These are phyloP conservation scores for Amphirosellinia nigrospora DNA, from an alignment of 495 filamentous ascomycete genomes.

Conservation along the genomic window DNA sequence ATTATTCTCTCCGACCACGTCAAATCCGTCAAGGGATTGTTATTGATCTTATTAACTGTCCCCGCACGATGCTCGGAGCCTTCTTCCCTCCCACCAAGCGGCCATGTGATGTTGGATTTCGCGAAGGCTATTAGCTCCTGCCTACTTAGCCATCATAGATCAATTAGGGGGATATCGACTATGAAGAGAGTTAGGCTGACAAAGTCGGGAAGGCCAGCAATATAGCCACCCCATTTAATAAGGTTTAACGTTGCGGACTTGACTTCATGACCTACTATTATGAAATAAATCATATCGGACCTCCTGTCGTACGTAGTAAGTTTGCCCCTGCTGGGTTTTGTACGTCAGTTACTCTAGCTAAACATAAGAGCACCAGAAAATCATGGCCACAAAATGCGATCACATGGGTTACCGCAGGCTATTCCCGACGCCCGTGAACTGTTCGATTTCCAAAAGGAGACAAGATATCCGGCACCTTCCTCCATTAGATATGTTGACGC, in stretches of 20 bases:
- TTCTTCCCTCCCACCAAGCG: neutral
- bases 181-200: neutral
- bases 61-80: neutral
- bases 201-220: neutral
- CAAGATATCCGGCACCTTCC: too few species aligned
- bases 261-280: neutral
- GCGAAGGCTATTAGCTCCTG: neutral
- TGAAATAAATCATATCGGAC: neutral
- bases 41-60: neutral
- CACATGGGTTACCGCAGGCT: too few species aligned
- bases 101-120: neutral
- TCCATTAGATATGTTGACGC: too few species aligned
- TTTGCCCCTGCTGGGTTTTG: too few species aligned
- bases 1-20: neutral
- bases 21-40: conserved; percentile 1
- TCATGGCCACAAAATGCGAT: too few species aligned
- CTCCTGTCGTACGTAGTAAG: neutral
- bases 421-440: too few species aligned
- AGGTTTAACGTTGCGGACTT: neutral
- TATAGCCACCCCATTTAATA: neutral
- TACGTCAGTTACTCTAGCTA: too few species aligned
- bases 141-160: neutral
- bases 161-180: neutral
- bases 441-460: too few species aligned
- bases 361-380: too few species aligned